Percentiles rank a stretch among this genome's conserved stretches.
Evolutionary conservation across 2,329 filamentous ascomycete species (phyloP).

Genomic region (Ophiostoma sp.): DNA sequence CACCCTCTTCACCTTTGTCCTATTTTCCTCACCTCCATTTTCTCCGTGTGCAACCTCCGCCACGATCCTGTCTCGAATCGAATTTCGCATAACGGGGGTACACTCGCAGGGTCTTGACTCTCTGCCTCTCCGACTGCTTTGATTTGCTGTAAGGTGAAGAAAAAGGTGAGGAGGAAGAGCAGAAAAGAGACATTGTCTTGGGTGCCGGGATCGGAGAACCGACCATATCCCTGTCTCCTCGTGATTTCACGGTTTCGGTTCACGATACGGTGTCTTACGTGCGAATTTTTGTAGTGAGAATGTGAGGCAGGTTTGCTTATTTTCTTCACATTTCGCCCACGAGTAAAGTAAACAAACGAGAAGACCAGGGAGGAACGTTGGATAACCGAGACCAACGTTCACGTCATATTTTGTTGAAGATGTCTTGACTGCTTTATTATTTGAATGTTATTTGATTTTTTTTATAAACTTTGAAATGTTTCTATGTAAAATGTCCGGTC

Average conservation of each 20-base stretch:
- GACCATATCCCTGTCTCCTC: background rate
- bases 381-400: background rate
- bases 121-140: background rate
- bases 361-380: background rate
- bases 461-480: background rate
- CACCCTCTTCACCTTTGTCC: background rate
- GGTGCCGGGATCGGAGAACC: background rate
- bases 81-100: conserved; percentile 12
- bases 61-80: conserved; percentile 7
- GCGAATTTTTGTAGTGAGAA: background rate
- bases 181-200: background rate
- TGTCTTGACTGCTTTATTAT: background rate
- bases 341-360: background rate
- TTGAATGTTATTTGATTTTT: background rate
- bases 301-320: background rate
- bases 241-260: background rate
- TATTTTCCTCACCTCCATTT: background rate
- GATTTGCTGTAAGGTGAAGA: background rate
- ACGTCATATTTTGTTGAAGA: background rate
- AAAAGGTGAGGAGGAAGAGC: background rate
- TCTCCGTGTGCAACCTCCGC: conserved; percentile 3
- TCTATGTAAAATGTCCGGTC: background rate
- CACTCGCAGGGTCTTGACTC: background rate
- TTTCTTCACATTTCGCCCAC: no score
- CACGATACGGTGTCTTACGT: background rate